Conservation (phyloP, 768 basidiomycete genomes). For the Omphalotus guepiniiformis region DNA sequence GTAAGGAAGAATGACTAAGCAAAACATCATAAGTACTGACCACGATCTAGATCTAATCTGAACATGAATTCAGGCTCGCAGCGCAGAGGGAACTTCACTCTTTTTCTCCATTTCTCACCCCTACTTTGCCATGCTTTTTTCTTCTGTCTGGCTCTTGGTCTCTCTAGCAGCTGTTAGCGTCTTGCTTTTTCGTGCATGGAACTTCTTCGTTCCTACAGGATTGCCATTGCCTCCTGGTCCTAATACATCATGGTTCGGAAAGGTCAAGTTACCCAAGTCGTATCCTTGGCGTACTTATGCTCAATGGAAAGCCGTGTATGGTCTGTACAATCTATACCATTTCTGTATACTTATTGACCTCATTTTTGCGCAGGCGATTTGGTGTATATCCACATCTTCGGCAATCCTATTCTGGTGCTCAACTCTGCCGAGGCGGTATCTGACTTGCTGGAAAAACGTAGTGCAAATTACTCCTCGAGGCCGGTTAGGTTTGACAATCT, state of each 20-base stretch:
- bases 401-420: slow-evolving; percentile 43
- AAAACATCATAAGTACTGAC: too few species aligned
- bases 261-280: slow-evolving; percentile 26
- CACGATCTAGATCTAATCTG: too few species aligned
- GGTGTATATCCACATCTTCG: slow-evolving; percentile 38
- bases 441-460: slow-evolving; percentile 44
- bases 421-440: slow-evolving; percentile 36
- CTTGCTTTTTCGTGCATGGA: not conserved
- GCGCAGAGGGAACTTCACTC: not conserved
- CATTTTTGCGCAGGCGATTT: slow-evolving; percentile 37
- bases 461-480: slow-evolving; percentile 41
- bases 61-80: not conserved
- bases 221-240: slow-evolving; percentile 40
- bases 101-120: not conserved
- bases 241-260: slow-evolving; percentile 31
- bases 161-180: not conserved
- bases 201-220: not conserved
- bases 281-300: slow-evolving; percentile 46
- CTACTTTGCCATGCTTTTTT: not conserved
- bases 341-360: not conserved
- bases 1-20: not conserved
- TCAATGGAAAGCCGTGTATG: slow-evolving; percentile 38
- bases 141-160: not conserved
- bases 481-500: slow-evolving; percentile 18
- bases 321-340: slow-evolving; percentile 19